phyloP scores from a whole-genome alignment of 2,329 filamentous ascomycete genomes.

The Trichoderma asperellum region DNA sequence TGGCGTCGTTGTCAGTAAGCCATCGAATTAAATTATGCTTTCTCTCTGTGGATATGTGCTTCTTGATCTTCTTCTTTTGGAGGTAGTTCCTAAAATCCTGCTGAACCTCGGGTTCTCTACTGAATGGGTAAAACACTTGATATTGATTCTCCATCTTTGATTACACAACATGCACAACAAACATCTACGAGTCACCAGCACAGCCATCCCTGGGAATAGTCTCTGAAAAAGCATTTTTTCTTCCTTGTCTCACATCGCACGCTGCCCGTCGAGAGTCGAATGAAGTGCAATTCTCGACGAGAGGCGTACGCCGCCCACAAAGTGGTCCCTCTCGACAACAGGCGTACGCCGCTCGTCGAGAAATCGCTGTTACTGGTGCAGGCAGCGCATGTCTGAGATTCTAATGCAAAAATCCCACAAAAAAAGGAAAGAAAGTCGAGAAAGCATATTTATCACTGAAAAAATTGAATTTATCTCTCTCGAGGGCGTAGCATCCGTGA shows the following conservation, averaged over 20 bases:
- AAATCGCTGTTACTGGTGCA: background rate
- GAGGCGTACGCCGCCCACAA: background rate
- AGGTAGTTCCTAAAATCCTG: background rate
- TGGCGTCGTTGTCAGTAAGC: background rate
- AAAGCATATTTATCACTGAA: background rate
- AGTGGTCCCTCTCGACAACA: conserved; percentile 4
- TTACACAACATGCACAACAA: background rate
- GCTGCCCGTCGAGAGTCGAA: background rate
- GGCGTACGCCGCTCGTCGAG: conserved; percentile 22
- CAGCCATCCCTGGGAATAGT: background rate
- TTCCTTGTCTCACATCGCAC: background rate
- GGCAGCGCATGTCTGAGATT: background rate
- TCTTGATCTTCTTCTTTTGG: background rate
- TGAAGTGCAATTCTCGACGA: background rate
- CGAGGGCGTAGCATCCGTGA: background rate
- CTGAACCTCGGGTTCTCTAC: background rate
- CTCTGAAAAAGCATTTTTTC: background rate
- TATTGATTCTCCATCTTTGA: background rate
- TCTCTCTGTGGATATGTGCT: background rate
- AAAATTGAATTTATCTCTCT: background rate
- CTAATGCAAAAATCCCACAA: background rate
- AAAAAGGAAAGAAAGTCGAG: background rate
- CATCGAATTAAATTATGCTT: background rate
- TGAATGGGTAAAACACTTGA: conserved; percentile 4
- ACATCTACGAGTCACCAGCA: background rate